Conservation (phyloP, 2,329 filamentous ascomycete genomes). For the Ceratocystis ficicola region DNA sequence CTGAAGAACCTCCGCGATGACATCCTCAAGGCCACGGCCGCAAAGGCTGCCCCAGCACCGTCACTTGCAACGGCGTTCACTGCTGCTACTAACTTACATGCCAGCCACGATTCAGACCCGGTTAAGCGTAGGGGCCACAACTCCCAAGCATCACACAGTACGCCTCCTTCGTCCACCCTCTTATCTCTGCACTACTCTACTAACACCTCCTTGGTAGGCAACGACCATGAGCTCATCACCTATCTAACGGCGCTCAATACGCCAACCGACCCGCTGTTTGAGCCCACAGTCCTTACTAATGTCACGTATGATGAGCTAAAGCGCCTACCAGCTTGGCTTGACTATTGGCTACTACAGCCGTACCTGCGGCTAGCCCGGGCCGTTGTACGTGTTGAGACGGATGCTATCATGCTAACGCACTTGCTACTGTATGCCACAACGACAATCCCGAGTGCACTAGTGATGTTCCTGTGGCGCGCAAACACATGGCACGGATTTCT, state of each 20-base stretch:
- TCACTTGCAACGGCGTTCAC: not conserved
- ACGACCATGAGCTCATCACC: constrained; percentile 29
- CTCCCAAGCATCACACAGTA: not conserved
- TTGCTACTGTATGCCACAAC: constrained; percentile 59
- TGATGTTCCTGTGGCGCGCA: constrained; percentile 41
- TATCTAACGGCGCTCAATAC: constrained; percentile 34
- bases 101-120: not conserved
- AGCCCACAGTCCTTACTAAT: constrained; percentile 36
- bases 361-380: constrained; percentile 45
- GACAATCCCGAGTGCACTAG: constrained; percentile 54
- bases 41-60: not conserved
- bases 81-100: too few species aligned
- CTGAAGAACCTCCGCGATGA: constrained; percentile 33
- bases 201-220: constrained; percentile 16
- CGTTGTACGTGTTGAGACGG: constrained; percentile 53
- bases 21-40: constrained; percentile 25
- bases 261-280: constrained; percentile 32
- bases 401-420: constrained; percentile 69
- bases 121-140: not conserved
- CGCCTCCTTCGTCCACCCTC: not conserved
- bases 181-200: not conserved
- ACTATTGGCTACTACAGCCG: constrained; percentile 43
- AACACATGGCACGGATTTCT: constrained; percentile 53
- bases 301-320: constrained; percentile 32
- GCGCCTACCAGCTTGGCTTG: constrained; percentile 31